Evolutionary conservation across 2,329 filamentous ascomycete genomes (phyloP).

Genomic region (Gnomoniopsis smithogilvyi): DNA sequence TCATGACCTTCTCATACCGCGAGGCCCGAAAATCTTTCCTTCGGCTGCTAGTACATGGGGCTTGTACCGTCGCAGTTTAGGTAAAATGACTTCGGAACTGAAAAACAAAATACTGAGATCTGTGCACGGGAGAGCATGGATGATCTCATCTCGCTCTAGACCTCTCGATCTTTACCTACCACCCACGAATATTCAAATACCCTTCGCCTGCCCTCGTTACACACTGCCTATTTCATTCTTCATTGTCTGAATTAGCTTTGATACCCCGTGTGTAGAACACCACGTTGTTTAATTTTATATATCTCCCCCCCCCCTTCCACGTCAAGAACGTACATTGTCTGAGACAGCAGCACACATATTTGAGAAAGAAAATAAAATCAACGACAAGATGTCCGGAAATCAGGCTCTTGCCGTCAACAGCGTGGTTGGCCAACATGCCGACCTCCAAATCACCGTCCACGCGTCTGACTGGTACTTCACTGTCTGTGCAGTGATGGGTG

Average conservation of each 20-base stretch:
- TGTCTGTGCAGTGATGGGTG: slow-evolving; percentile 56
- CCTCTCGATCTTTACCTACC: neutral
- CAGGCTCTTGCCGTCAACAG: slow-evolving; percentile 43
- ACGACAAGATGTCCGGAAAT: slow-evolving; percentile 33
- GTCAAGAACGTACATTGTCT: neutral
- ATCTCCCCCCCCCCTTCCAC: neutral
- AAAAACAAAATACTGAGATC: neutral
- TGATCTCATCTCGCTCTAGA: slow-evolving; percentile 7
- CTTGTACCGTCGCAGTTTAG: neutral
- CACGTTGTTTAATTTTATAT: neutral
- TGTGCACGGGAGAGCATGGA: neutral
- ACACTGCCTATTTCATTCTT: neutral
- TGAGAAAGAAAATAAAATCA: neutral
- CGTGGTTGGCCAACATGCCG: slow-evolving; percentile 44
- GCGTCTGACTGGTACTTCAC: slow-evolving; percentile 64
- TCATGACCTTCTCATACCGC: neutral
- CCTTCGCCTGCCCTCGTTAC: neutral
- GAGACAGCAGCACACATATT: neutral
- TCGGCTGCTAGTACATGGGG: neutral
- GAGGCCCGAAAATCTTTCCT: neutral
- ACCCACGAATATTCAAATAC: slow-evolving; percentile 9
- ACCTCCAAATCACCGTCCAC: slow-evolving; percentile 56
- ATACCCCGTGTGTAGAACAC: slow-evolving; percentile 1
- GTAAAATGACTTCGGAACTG: neutral
- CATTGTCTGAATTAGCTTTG: neutral